phyloP scores from a whole-genome alignment of 192 early-diverging fungal species.

The Funneliformis geosporum region DNA sequence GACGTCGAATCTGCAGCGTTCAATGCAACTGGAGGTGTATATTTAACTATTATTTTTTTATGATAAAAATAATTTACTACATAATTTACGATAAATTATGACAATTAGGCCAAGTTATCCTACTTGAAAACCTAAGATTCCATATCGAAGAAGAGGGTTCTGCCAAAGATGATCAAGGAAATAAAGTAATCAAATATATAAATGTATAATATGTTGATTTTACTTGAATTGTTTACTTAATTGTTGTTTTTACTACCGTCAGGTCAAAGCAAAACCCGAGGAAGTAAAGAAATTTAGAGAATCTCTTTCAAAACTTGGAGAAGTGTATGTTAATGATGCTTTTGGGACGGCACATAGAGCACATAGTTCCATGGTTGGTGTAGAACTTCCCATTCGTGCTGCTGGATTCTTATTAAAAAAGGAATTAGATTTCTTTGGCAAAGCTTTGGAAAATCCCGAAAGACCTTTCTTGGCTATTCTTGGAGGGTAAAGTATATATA shows the following conservation, averaged over 20 bases:
- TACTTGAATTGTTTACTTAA: background rate
- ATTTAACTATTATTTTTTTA: background rate
- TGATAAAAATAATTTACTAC: background rate
- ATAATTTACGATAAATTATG: too few relatives aligned
- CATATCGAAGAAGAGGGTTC: constrained; percentile 98
- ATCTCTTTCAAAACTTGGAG: constrained; percentile 91
- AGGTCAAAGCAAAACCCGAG: constrained; percentile 83
- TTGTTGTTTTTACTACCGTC: background rate
- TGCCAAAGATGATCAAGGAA: constrained; percentile 85
- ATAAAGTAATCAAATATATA: constrained; percentile 54
- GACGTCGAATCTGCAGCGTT: constrained; percentile 80
- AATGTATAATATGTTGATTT: background rate
- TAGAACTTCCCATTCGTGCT: constrained; percentile 84
- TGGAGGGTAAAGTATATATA: constrained; percentile 64
- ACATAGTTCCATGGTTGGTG: constrained; percentile 97
- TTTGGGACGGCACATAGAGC: constrained; percentile 99
- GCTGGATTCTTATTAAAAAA: constrained; percentile 98
- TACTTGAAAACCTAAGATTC: constrained; percentile 98
- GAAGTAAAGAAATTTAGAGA: constrained; percentile 83
- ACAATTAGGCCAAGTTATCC: constrained; percentile 64
- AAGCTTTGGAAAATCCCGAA: constrained; percentile 91
- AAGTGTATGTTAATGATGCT: constrained; percentile 98
- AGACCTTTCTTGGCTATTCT: constrained; percentile 95
- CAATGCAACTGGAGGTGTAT: constrained; percentile 58
- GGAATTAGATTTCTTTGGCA: constrained; percentile 98